Conservation (phyloP, 805 yeast genomes). For the Saturnispora galanensis region DNA sequence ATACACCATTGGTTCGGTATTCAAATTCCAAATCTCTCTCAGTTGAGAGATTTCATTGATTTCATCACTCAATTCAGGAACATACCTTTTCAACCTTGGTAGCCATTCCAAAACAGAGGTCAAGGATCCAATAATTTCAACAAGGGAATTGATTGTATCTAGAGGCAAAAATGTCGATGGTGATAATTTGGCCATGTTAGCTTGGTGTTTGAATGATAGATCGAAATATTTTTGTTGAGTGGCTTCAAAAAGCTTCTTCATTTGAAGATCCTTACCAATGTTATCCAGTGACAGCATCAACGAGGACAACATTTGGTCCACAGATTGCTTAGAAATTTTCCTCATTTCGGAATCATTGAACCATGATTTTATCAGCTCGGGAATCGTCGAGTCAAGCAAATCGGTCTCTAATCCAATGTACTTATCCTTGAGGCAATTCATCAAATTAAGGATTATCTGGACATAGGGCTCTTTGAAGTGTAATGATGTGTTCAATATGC, state of each 20-base stretch:
- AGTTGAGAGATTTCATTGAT: conserved; percentile 15
- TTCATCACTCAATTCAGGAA: conserved; percentile 12
- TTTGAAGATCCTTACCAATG: conserved; percentile 9
- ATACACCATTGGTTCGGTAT: background rate
- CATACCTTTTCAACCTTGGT: conserved; percentile 39
- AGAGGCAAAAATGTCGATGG: conserved; percentile 15
- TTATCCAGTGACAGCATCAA: conserved; percentile 9
- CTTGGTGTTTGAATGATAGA: conserved; percentile 6
- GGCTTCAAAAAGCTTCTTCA: conserved; percentile 1
- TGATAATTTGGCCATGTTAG: conserved; percentile 2
- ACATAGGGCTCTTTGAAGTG: conserved; percentile 50
- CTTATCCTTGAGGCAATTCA: conserved; percentile 32
- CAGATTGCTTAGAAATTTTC: conserved; percentile 24
- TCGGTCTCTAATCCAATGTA: conserved; percentile 23
- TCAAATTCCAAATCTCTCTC: conserved; percentile 24
- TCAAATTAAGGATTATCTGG: conserved; percentile 30
- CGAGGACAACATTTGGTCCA: conserved; percentile 15
- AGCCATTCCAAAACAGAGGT: conserved; percentile 54
- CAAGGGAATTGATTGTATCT: conserved; percentile 39
- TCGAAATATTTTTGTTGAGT: conserved; percentile 9
- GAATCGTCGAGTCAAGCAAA: conserved; percentile 11
- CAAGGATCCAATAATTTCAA: conserved; percentile 44
- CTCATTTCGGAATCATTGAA: conserved; percentile 25
- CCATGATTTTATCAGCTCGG: conserved; percentile 25
- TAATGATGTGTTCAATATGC: conserved; percentile 49